Percentiles rank a stretch among this genome's conserved stretches.
Conservation (phyloP, 1,139 yeast species). For the Candida pseudocylindracea region DNA sequence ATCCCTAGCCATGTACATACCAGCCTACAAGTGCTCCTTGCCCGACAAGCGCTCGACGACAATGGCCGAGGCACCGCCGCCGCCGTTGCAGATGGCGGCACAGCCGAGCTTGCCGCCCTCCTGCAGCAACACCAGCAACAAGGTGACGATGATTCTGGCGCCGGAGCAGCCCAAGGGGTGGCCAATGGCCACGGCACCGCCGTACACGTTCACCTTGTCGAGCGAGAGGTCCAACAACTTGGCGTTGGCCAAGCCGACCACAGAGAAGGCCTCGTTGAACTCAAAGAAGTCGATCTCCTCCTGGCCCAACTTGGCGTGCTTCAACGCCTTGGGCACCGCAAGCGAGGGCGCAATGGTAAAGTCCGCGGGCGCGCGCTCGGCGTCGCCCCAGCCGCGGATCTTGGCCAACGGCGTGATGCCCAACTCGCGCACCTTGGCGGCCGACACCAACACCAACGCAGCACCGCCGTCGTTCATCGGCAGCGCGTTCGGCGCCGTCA, state of each 20-base stretch:
- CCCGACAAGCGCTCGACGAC: background rate
- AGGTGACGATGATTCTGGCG: constrained; percentile 80
- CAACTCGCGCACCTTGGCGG: constrained; percentile 58
- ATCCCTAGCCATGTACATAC: no score
- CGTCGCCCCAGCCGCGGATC: constrained; percentile 93
- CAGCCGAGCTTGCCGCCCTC: constrained; percentile 79
- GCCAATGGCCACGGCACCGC: constrained; percentile 96
- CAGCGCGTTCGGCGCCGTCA: constrained; percentile 93
- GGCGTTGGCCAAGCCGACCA: constrained; percentile 82
- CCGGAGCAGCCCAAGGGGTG: constrained; percentile 98
- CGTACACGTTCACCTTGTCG: constrained; percentile 73
- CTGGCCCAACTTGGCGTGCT: constrained; percentile 47
- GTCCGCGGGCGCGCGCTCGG: constrained; percentile 83
- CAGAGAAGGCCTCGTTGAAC: constrained; percentile 93
- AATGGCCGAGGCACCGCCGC: constrained; percentile 63
- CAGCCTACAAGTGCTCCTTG: no score
- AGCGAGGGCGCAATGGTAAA: constrained; percentile 89
- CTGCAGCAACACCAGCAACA: constrained; percentile 53
- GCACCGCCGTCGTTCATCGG: constrained; percentile 96
- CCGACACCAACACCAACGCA: constrained; percentile 74
- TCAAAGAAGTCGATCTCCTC: constrained; percentile 63
- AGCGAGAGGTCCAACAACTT: constrained; percentile 43
- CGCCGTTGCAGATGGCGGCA: constrained; percentile 96
- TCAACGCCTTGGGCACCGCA: constrained; percentile 88
- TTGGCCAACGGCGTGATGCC: constrained; percentile 75